Conservation (phyloP, 2,329 filamentous ascomycete genomes). For the Aspergillus puulaauensis region DNA sequence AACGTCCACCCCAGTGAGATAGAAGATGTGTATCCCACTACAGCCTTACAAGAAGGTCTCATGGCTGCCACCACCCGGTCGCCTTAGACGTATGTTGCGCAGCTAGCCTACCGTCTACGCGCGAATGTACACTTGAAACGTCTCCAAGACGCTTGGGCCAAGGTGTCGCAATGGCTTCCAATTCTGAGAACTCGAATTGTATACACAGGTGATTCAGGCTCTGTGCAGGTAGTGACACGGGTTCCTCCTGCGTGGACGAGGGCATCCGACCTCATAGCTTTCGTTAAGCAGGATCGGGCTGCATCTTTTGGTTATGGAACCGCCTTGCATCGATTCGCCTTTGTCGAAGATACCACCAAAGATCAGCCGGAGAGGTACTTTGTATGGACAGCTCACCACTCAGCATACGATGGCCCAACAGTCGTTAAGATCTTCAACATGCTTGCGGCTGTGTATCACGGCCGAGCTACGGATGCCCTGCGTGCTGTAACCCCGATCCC, state of each 20-base stretch:
- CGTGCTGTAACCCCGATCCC: background rate
- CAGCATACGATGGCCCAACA: background rate
- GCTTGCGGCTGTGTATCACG: no score
- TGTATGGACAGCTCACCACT: background rate
- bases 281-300: background rate
- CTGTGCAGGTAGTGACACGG: background rate
- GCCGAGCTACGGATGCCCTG: background rate
- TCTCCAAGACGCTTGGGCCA: background rate
- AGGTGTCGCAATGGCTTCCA: background rate
- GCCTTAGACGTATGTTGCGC: background rate
- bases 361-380: background rate
- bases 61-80: background rate
- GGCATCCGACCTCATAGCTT: background rate
- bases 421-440: background rate
- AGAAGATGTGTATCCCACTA: background rate
- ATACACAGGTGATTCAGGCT: background rate
- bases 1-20: background rate
- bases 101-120: background rate
- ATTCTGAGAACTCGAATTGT: background rate
- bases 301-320: background rate
- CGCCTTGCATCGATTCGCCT: background rate
- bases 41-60: background rate
- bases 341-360: background rate
- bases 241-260: background rate
- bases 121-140: background rate